These are phyloP conservation scores for Neocatenulostroma microsporum DNA, from an alignment of 2,329 filamentous ascomycete species.

Conservation along the genomic window DNA sequence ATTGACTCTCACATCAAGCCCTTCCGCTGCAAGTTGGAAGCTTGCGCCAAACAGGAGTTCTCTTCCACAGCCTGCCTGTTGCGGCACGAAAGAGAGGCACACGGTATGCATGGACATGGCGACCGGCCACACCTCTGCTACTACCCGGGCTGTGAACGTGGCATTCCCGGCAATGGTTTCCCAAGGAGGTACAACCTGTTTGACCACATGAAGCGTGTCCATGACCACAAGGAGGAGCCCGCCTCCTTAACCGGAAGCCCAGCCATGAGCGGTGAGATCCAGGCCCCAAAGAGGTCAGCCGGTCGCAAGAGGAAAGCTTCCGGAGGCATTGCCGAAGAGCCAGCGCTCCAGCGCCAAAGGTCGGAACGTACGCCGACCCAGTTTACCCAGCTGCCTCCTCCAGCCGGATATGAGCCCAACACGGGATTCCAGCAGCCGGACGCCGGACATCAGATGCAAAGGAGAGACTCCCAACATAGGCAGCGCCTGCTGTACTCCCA, in stretches of 20 bases:
- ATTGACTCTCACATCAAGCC: conserved; percentile 95
- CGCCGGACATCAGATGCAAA: too few species aligned
- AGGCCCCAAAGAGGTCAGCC: conserved; percentile 14
- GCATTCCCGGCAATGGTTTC: conserved; percentile 76
- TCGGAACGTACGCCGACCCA: neutral
- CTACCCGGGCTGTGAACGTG: conserved; percentile 79
- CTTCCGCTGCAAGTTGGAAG: conserved; percentile 81
- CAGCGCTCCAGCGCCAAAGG: conserved; percentile 12
- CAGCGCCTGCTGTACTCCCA: conserved; percentile 18
- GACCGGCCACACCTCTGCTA: conserved; percentile 87
- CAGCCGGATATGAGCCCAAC: neutral
- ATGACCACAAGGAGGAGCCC: conserved; percentile 48
- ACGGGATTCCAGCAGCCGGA: neutral
- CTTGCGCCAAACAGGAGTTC: conserved; percentile 79
- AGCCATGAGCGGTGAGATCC: neutral
- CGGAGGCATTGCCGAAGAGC: conserved; percentile 14
- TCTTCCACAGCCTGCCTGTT: conserved; percentile 93
- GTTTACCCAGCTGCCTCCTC: conserved; percentile 1
- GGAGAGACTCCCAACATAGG: neutral
- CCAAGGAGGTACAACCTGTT: conserved; percentile 91
- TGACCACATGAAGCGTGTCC: conserved; percentile 95
- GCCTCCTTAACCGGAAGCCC: conserved; percentile 7
- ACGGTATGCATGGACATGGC: conserved; percentile 90
- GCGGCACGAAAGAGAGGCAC: conserved; percentile 89
- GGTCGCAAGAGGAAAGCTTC: conserved; percentile 25